These are phyloP conservation scores for Penstemon newberryi DNA, from an alignment of 257 asterid genomes.

Conservation along the genomic window DNA sequence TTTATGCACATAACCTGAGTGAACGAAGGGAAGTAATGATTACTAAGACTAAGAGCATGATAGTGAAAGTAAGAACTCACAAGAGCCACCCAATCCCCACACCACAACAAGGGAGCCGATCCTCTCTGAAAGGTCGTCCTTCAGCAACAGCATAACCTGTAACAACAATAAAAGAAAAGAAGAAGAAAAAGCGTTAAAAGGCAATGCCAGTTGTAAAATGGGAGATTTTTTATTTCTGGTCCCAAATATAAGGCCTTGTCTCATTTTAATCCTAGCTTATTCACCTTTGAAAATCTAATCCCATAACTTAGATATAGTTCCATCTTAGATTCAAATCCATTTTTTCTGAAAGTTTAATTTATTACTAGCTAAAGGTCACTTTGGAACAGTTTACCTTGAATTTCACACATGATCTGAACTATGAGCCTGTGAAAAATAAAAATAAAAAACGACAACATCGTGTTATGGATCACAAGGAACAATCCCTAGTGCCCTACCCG, in stretches of 20 bases:
- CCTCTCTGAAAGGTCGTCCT: constrained; percentile 51
- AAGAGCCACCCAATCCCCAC: constrained; percentile 89
- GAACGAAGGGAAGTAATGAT: background rate
- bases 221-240: background rate
- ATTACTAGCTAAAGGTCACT: constrained; percentile 6
- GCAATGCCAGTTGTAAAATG: background rate
- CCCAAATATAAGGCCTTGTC: constrained; percentile 11
- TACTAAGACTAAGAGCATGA: background rate
- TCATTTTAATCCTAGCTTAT: background rate
- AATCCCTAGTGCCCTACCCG: background rate
- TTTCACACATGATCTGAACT: background rate
- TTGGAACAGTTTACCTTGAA: background rate
- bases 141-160: constrained; percentile 70
- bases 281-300: constrained; percentile 6
- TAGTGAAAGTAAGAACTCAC: constrained; percentile 49
- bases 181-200: background rate
- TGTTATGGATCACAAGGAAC: background rate
- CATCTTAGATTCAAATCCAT: background rate
- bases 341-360: background rate
- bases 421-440: background rate
- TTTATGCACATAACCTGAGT: background rate
- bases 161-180: constrained; percentile 19
- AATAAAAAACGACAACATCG: background rate
- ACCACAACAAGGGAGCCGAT: constrained; percentile 91
- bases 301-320: background rate